phyloP scores from a whole-genome alignment of 2,329 filamentous ascomycete genomes.

The Clonostachys chloroleuca region DNA sequence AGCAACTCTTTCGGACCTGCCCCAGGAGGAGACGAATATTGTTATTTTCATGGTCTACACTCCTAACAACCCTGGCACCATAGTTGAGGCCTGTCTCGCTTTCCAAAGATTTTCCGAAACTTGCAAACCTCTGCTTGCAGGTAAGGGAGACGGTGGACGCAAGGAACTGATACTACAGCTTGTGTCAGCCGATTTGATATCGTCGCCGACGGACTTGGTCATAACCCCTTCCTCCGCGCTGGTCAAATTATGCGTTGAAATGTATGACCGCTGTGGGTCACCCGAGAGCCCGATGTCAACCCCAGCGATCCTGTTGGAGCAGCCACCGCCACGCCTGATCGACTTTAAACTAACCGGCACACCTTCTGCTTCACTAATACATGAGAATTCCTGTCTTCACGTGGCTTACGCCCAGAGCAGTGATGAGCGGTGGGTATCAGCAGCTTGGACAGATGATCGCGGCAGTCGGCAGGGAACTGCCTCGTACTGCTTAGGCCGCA shows the following conservation, averaged over 20 bases:
- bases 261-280: conserved; percentile 70
- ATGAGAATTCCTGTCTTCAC: conserved; percentile 78
- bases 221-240: conserved; percentile 59
- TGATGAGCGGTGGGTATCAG: conserved; percentile 74
- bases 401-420: conserved; percentile 73
- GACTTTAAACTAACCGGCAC: conserved; percentile 68
- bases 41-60: conserved; percentile 76
- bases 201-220: conserved; percentile 57
- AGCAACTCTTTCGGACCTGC: conserved; percentile 35
- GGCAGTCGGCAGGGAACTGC: conserved; percentile 69
- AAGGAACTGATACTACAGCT: conserved; percentile 77
- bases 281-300: conserved; percentile 55
- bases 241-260: conserved; percentile 63
- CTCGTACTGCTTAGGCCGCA: conserved; percentile 66
- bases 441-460: conserved; percentile 75
- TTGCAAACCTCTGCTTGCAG: conserved; percentile 37
- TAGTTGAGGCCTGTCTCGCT: conserved; percentile 67
- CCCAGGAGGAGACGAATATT: conserved; percentile 51
- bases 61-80: conserved; percentile 53
- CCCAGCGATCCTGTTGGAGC: conserved; percentile 70
- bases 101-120: conserved; percentile 69
- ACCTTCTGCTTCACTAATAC: conserved; percentile 68
- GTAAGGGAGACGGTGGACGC: conserved; percentile 33
- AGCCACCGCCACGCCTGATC: conserved; percentile 63
- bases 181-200: conserved; percentile 63